Percentiles rank a stretch among this genome's conserved stretches.
Conservation (phyloP, 352 stramenopile genomes). For the Pythium vanterpoolii region DNA sequence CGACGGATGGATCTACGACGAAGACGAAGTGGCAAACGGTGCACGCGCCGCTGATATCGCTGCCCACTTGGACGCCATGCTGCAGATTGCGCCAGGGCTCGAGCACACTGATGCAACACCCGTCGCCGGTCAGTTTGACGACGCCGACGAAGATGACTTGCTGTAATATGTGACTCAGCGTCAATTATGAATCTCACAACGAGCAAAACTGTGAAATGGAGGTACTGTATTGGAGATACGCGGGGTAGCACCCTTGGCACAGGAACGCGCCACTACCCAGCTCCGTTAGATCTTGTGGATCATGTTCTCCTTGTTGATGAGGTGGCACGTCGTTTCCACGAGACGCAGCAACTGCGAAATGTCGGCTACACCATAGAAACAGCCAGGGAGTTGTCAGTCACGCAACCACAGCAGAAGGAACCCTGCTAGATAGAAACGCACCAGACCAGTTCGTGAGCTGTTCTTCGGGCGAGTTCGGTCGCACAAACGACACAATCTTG, state of each 20-base stretch:
- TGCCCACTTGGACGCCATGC: slow-evolving; percentile 66
- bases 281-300: slow-evolving; percentile 85
- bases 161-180: slow-evolving; percentile 13
- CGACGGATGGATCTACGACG: slow-evolving; percentile 81
- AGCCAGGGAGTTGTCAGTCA: not conserved
- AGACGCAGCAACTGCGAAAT: slow-evolving; percentile 95
- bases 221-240: not conserved
- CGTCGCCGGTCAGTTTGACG: slow-evolving; percentile 74
- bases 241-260: not conserved
- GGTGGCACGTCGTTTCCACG: slow-evolving; percentile 97
- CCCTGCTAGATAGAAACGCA: slow-evolving; percentile 22
- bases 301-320: slow-evolving; percentile 99
- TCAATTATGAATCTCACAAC: not conserved
- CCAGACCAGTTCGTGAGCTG: slow-evolving; percentile 95
- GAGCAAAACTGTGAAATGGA: not conserved
- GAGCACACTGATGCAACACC: slow-evolving; percentile 21
- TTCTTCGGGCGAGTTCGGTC: slow-evolving; percentile 89
- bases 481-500: slow-evolving; percentile 94
- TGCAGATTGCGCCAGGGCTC: slow-evolving; percentile 53
- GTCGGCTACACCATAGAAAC: slow-evolving; percentile 50
- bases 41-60: slow-evolving; percentile 55
- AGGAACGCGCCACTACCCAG: not conserved
- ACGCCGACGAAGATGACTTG: slow-evolving; percentile 67
- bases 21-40: slow-evolving; percentile 68
- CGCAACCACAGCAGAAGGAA: not conserved